Base-by-base conservation (phyloP, 345 rosid genomes). In the Eucalyptus curtisii region DNA sequence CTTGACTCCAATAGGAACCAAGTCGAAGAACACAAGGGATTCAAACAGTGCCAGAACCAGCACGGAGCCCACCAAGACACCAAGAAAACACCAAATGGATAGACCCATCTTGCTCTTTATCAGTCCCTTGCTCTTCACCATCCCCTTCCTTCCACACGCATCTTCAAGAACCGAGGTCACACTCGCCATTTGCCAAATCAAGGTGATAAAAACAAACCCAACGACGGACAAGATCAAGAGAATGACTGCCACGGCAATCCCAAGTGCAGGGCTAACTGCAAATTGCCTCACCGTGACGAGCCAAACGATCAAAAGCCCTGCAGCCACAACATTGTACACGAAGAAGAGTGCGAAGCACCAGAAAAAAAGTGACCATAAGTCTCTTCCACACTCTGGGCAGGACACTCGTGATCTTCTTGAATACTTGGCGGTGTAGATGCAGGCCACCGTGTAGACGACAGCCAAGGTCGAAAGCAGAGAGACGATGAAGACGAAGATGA, bases 371-470 rank as follows among this genome's bases (percentile, higher is more conserved):
- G 57, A 93, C 87, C 88, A 92, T 87, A 11, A 95, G 89, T n/a
- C 94, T 89, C 93, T 93, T 93, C 96, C 95, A 94, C 4, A 94
- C 96, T 89, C 87, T 92, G 2, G 95, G 95, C 33, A 95, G 93
- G 4, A 93, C 94, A n/a, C 90, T 89, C 82, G 92, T 90, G 86
- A 93, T 93, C 84, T 90, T 92, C 48, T 44, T 85, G 88, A 95
- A 93, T 92, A 90, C 57, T 91, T 86, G 82, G 88, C 2, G 5
- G 64, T 90, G 6, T 94, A 27, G 4, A 93, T 49, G 45, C 90
- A 90, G 27, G 97, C 96, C 50, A 94, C 76, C 82, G 95, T 90
- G 91, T 93, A 94, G 49, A 93, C 95, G 7, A 93, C 95, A 6
- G 96, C 95, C 1, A 94, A 90, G 3, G 96, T 94, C 5, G 97